A percentile compares a stretch with the other conserved stretches of the same genome.
Conservation (phyloP, 2,329 filamentous ascomycete genomes). For the Drechslerella stenobrocha region DNA sequence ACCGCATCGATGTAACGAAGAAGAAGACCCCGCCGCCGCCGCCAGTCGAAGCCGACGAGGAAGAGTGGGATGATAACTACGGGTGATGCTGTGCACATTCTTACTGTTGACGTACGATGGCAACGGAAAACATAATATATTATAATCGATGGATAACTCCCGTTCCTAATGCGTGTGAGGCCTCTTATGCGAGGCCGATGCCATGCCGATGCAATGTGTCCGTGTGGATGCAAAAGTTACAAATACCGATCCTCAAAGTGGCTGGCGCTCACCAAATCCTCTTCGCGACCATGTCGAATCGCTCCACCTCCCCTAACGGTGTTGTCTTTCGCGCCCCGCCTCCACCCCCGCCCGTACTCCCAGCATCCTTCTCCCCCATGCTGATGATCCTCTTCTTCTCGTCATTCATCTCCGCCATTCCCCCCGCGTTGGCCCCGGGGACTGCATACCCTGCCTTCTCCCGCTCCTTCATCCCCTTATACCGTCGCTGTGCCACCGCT, state of each 20-base stretch:
- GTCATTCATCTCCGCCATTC: slow-evolving; percentile 83
- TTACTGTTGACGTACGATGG: background rate
- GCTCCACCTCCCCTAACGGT: slow-evolving; percentile 60
- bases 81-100: slow-evolving; percentile 52
- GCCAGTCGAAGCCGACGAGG: slow-evolving; percentile 45
- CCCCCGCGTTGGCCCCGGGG: slow-evolving; percentile 77
- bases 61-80: slow-evolving; percentile 51
- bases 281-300: slow-evolving; percentile 96
- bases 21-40: slow-evolving; percentile 48
- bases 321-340: slow-evolving; percentile 65
- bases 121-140: background rate
- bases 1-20: slow-evolving; percentile 50
- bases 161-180: too few species aligned
- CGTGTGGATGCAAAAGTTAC: too few species aligned
- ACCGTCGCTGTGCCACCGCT: slow-evolving; percentile 75
- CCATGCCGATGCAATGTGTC: too few species aligned
- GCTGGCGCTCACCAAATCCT: slow-evolving; percentile 76
- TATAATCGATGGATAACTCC: slow-evolving; percentile 6
- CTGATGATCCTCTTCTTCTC: slow-evolving; percentile 86
- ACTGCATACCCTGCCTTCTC: slow-evolving; percentile 67
- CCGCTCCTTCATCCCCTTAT: slow-evolving; percentile 73
- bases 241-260: background rate
- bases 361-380: slow-evolving; percentile 71
- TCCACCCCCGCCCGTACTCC: background rate
- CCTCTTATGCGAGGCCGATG: background rate